phyloP scores from a whole-genome alignment of 208 protist genomes.

The Angomonas deanei region DNA sequence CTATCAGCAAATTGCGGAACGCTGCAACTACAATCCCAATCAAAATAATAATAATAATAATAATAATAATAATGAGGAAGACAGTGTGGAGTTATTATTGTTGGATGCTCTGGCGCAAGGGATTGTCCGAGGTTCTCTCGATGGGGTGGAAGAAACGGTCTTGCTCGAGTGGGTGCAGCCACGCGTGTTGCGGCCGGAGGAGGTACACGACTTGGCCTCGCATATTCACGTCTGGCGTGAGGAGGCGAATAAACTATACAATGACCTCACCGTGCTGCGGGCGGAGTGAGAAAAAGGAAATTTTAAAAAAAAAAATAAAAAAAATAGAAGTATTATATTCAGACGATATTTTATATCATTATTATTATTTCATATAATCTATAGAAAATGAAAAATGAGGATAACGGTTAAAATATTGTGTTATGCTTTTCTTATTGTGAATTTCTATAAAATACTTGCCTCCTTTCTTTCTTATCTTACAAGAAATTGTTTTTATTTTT shows the following conservation, averaged over 20 bases:
- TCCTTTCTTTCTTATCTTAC: background rate
- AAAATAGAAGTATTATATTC: slow-evolving; percentile 5
- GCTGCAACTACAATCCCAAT: background rate
- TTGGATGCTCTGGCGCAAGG: slow-evolving; percentile 92
- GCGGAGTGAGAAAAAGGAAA: slow-evolving; percentile 24
- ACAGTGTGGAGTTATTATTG: slow-evolving; percentile 91
- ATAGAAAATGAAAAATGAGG: background rate
- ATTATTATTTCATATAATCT: background rate
- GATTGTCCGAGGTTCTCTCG: slow-evolving; percentile 92
- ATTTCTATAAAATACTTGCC: no score
- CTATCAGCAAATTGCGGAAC: slow-evolving; percentile 36
- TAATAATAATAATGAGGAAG: slow-evolving; percentile 11
- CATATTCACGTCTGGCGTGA: slow-evolving; percentile 71
- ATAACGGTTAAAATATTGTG: background rate
- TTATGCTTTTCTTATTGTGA: no score
- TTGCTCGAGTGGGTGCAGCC: slow-evolving; percentile 87
- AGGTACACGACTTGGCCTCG: slow-evolving; percentile 64
- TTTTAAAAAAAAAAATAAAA: slow-evolving; percentile 11
- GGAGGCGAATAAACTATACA: slow-evolving; percentile 44
- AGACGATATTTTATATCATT: slow-evolving; percentile 1
- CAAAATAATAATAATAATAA: background rate
- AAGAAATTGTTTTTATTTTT: background rate
- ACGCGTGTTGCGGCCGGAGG: slow-evolving; percentile 73
- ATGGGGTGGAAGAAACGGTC: slow-evolving; percentile 82
- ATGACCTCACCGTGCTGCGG: slow-evolving; percentile 22